Percentiles rank a stretch among this genome's conserved stretches.
phyloP scores from a whole-genome alignment of 257 asterid genomes.

The Perilla frutescens region DNA sequence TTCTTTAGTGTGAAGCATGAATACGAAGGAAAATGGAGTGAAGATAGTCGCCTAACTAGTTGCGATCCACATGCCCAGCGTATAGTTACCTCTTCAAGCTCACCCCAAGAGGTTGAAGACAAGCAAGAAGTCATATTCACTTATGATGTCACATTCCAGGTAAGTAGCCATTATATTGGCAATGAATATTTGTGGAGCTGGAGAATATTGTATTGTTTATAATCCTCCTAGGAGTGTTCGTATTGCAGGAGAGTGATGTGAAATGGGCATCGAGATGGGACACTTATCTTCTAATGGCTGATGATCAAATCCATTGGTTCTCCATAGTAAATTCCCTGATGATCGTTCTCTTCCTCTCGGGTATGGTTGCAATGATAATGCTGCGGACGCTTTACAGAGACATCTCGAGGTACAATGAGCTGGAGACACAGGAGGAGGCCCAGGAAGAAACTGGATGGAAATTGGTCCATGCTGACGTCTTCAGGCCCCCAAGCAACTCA shows the following conservation, averaged over 20 bases:
- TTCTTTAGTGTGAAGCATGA: slow-evolving; percentile 66
- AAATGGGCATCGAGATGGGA: slow-evolving; percentile 95
- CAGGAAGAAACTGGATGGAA: slow-evolving; percentile 92
- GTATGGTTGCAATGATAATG: slow-evolving; percentile 92
- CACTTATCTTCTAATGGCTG: slow-evolving; percentile 75
- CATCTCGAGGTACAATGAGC: slow-evolving; percentile 75
- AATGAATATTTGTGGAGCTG: not conserved
- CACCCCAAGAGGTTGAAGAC: slow-evolving; percentile 70
- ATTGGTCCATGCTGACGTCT: slow-evolving; percentile 73
- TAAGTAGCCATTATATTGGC: slow-evolving; percentile 27
- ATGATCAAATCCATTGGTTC: slow-evolving; percentile 88
- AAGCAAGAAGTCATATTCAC: slow-evolving; percentile 71
- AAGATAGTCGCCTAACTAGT: slow-evolving; percentile 52
- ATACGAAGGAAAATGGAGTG: slow-evolving; percentile 63
- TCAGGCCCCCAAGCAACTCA: slow-evolving; percentile 75
- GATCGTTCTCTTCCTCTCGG: slow-evolving; percentile 88
- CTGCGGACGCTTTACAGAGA: slow-evolving; percentile 80
- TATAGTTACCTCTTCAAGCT: slow-evolving; percentile 55
- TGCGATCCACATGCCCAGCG: slow-evolving; percentile 70
- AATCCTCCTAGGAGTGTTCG: not conserved
- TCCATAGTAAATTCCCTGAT: slow-evolving; percentile 77
- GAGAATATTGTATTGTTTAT: not conserved
- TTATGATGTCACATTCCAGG: slow-evolving; percentile 70
- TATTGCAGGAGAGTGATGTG: slow-evolving; percentile 71
- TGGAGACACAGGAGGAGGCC: slow-evolving; percentile 83